phyloP scores from a whole-genome alignment of 345 rosid species.

The Dimocarpus longan region DNA sequence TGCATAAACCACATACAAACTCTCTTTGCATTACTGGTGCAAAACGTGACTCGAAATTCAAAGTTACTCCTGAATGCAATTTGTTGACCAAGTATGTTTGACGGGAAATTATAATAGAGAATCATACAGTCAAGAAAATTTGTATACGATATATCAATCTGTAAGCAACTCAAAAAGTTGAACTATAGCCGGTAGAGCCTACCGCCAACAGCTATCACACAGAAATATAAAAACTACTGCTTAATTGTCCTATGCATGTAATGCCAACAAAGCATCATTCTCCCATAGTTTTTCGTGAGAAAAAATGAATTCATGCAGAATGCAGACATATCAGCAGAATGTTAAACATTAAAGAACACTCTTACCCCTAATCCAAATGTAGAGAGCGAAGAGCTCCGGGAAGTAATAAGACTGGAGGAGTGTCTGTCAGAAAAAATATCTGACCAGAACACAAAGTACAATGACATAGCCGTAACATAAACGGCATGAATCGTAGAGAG shows the following conservation, averaged over 20 bases:
- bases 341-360: slow-evolving; percentile 1
- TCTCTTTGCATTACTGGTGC: background rate
- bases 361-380: slow-evolving; percentile 77
- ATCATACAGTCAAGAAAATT: background rate
- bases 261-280: background rate
- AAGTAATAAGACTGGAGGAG: slow-evolving; percentile 45
- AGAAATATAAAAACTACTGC: background rate
- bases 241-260: background rate
- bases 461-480: slow-evolving; percentile 55
- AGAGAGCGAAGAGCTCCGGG: slow-evolving; percentile 68
- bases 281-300: background rate
- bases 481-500: slow-evolving; percentile 80
- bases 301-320: background rate
- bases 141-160: background rate
- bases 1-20: background rate
- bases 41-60: background rate
- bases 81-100: background rate
- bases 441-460: slow-evolving; percentile 78
- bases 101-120: background rate
- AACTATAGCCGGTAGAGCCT: background rate
- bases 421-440: slow-evolving; percentile 63
- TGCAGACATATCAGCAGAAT: background rate
- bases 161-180: background rate
- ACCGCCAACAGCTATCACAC: background rate
- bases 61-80: background rate